These are phyloP conservation scores for Corniculantispora saksenae DNA, from an alignment of 2,329 filamentous ascomycete species.

Conservation along the genomic window DNA sequence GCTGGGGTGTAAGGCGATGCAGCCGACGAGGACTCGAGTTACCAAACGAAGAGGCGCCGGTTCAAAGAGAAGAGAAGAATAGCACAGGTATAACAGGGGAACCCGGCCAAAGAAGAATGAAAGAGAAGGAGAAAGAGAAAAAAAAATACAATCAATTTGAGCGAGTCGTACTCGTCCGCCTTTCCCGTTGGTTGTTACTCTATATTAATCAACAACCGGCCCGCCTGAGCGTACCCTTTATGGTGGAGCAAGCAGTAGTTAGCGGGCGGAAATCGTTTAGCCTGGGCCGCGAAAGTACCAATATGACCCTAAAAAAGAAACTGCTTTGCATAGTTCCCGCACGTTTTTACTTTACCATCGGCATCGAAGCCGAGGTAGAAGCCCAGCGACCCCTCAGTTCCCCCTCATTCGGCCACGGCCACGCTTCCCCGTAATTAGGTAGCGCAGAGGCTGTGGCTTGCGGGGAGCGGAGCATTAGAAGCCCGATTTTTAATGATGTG, in stretches of 20 bases:
- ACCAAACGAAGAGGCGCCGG: background rate
- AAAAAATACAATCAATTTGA: too few species aligned
- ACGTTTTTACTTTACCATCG: background rate
- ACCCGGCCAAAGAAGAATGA: too few species aligned
- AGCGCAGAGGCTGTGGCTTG: background rate
- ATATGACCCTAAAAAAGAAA: too few species aligned
- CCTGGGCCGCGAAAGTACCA: too few species aligned
- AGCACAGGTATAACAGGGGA: background rate
- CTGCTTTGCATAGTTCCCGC: too few species aligned
- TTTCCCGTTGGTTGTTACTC: too few species aligned
- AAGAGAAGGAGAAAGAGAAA: too few species aligned
- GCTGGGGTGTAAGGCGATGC: background rate
- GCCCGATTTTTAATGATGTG: background rate
- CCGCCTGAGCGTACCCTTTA: too few species aligned
- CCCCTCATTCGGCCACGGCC: constrained; percentile 14
- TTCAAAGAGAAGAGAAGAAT: background rate
- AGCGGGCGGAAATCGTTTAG: too few species aligned
- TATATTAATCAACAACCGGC: too few species aligned
- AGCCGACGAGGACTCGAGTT: background rate
- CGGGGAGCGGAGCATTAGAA: constrained; percentile 5
- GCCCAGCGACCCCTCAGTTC: constrained; percentile 15
- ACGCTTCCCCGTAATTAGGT: background rate
- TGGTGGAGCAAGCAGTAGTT: too few species aligned
- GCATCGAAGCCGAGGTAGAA: constrained; percentile 16
- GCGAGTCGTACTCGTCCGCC: too few species aligned